Conservation (phyloP, 345 rosid genomes). For the Populus tremula region DNA sequence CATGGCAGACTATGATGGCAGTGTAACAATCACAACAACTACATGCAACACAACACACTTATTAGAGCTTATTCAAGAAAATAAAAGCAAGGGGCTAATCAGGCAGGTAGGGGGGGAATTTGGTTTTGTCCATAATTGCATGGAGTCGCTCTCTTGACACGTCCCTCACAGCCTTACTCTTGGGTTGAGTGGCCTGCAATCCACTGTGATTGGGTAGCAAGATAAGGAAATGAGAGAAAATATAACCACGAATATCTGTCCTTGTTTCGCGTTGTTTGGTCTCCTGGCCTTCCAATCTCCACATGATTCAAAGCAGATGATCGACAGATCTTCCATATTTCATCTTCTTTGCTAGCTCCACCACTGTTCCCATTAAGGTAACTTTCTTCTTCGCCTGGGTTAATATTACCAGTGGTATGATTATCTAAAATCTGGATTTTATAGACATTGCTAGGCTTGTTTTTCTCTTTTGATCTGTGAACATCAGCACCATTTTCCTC, state of each 20-base stretch:
- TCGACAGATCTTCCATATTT: not conserved
- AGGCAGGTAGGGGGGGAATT: too few species aligned
- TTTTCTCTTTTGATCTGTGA: not conserved
- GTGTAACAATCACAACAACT: too few species aligned
- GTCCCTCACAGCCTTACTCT: too few species aligned
- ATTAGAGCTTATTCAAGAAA: too few species aligned
- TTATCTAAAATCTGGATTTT: slow-evolving; percentile 1
- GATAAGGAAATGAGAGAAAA: too few species aligned
- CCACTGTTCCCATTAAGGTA: not conserved
- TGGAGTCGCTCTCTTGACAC: too few species aligned
- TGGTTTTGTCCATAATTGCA: too few species aligned
- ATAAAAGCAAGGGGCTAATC: too few species aligned
- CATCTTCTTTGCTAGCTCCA: slow-evolving; percentile 2
- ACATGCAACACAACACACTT: too few species aligned
- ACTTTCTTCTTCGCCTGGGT: not conserved
- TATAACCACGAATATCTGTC: not conserved
- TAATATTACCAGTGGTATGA: not conserved
- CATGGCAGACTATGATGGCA: not conserved
- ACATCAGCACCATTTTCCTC: not conserved
- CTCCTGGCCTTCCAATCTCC: not conserved
- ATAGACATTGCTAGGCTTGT: not conserved
- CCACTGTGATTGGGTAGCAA: not conserved
- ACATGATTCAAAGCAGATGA: not conserved
- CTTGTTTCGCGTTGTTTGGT: too few species aligned
- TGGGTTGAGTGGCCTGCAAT: too few species aligned